Base-by-base conservation (phyloP, 257 asterid species). In the Cynanchum wilfordii region DNA sequence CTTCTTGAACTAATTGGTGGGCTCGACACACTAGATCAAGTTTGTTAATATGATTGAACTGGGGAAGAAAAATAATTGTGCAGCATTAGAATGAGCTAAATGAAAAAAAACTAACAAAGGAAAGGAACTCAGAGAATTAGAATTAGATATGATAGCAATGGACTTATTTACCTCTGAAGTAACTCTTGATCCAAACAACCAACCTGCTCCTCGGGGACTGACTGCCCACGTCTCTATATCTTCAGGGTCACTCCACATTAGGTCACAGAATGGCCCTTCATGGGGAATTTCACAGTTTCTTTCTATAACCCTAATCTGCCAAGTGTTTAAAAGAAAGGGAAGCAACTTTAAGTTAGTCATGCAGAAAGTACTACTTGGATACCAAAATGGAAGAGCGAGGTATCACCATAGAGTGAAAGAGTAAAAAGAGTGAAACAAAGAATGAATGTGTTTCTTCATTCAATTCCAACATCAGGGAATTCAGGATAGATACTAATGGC, bases 231-330 rank as follows among this genome's bases (percentile, higher is more conserved):
- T 95, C 82, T 95, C 99, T 71, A 95, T 95, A 78, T 95, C 99
- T 86, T 95, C 99, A 49, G 99, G 99, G 76, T 95, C 99, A 87
- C 99, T 95, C 99, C 99, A 95, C 99, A 95, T 95, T 55, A 95
- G 91, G 86, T 95, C 99, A 74, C 99, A 95, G 85, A 95, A 92
- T 47, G 99, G 98, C 74, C 99, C 99, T 85, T 95, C 99, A 80
- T 95, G 98, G 62, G 99, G 99, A 72, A 95, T 95, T 76, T 95
- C 99, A 69, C 99, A 89, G 82, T 90, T 92, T 73, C 98, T 81
- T 49, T 92, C 99, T 68, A 95, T 86, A 57, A 95, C 91, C 78
- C 99, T 87, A 81, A 95, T 95, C 99, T 95, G 87, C 73, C 71
- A 73, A 79, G 57, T 29, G 20, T 60, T 54, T 63, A 76, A 45